Evolutionary conservation across 192 early-diverging fungal species (phyloP).

Genomic region (Umbelopsis sp.): DNA sequence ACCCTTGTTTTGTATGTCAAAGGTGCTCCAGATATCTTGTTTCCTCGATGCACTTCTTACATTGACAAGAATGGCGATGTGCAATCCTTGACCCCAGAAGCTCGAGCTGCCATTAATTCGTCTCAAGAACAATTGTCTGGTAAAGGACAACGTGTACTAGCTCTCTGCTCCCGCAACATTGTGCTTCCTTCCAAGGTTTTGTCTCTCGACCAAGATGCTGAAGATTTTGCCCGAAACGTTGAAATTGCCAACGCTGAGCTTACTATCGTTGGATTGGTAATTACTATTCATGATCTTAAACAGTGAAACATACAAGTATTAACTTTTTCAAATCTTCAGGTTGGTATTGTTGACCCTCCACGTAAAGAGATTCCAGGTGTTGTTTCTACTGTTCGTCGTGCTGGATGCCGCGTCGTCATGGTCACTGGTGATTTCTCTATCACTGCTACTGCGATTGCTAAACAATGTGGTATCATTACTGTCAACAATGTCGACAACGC

Average conservation of each 20-base stretch:
- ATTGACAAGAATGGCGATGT: slow-evolving; percentile 41
- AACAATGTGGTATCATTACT: slow-evolving; percentile 75
- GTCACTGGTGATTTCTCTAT: slow-evolving; percentile 81
- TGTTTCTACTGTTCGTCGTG: slow-evolving; percentile 60
- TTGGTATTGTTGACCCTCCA: slow-evolving; percentile 86
- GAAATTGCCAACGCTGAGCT: slow-evolving; percentile 48
- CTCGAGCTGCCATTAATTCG: slow-evolving; percentile 34
- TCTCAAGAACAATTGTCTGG: slow-evolving; percentile 56
- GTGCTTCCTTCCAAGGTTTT: background rate
- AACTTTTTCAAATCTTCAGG: background rate
- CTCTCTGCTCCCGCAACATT: slow-evolving; percentile 30
- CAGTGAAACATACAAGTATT: no score
- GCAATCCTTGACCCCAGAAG: slow-evolving; percentile 43
- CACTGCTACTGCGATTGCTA: slow-evolving; percentile 82
- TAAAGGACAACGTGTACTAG: slow-evolving; percentile 61
- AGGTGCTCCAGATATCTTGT: slow-evolving; percentile 81
- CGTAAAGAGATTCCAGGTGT: slow-evolving; percentile 69
- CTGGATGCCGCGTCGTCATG: slow-evolving; percentile 84
- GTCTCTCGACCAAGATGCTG: background rate
- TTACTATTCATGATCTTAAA: no score
- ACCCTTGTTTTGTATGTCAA: slow-evolving; percentile 64
- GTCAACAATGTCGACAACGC: slow-evolving; percentile 35
- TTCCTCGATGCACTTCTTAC: slow-evolving; percentile 46
- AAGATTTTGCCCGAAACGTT: slow-evolving; percentile 26
- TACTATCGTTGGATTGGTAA: slow-evolving; percentile 67